Conservation (phyloP, 768 basidiomycete genomes). For the Boletus sp. region DNA sequence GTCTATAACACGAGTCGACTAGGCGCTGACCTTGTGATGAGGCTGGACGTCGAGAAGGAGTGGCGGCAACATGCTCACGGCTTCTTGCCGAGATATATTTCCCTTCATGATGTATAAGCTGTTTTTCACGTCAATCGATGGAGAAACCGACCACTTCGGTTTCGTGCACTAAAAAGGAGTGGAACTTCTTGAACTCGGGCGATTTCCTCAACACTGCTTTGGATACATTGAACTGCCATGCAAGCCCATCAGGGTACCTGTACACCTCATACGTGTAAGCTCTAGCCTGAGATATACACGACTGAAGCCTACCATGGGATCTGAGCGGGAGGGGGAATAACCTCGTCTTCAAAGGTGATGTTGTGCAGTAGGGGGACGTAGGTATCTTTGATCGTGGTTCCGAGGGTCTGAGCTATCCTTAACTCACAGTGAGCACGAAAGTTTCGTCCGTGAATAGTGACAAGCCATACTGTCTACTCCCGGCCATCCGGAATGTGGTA, state of each 20-base stretch:
- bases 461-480: conserved; percentile 70
- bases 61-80: conserved; percentile 99
- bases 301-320: conserved; percentile 67
- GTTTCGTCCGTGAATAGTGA: neutral
- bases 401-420: conserved; percentile 71
- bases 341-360: conserved; percentile 71
- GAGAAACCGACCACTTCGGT: conserved; percentile 82
- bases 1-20: neutral
- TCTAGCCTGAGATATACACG: neutral
- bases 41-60: conserved; percentile 92
- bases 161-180: conserved; percentile 94
- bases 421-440: conserved; percentile 8
- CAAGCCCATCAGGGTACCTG: conserved; percentile 94
- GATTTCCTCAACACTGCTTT: conserved; percentile 85
- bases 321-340: conserved; percentile 74
- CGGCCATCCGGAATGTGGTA: conserved; percentile 91
- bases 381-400: conserved; percentile 68
- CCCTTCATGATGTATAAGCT: conserved; percentile 50
- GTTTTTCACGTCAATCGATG: neutral
- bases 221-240: conserved; percentile 93
- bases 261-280: neutral
- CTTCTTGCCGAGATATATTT: conserved; percentile 94
- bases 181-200: conserved; percentile 90
- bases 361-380: conserved; percentile 76
- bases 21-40: conserved; percentile 66